Evolutionary conservation across 805 yeast genomes (phyloP).

Genomic region (Kuraishia borneana): DNA sequence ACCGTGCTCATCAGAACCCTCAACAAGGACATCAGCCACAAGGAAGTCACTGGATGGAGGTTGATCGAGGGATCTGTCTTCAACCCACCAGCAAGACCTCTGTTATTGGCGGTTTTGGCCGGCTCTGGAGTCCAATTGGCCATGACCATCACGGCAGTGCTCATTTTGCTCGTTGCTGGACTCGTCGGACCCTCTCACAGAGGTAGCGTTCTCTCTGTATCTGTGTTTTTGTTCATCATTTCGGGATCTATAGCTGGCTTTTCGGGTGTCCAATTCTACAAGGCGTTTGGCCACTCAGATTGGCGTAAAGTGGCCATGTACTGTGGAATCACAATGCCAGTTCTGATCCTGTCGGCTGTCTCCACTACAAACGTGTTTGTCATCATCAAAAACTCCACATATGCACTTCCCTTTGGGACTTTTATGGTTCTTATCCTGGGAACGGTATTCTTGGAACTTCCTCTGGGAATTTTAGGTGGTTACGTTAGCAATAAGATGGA

Average conservation of each 20-base stretch:
- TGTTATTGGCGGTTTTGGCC: conserved; percentile 41
- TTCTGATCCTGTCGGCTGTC: conserved; percentile 33
- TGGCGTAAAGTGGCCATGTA: conserved; percentile 27
- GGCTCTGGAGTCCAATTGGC: conserved; percentile 70
- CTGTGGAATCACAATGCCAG: conserved; percentile 40
- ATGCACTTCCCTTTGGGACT: conserved; percentile 72
- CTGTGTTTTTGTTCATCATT: conserved; percentile 46
- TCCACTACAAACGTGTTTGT: conserved; percentile 54
- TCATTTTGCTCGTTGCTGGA: conserved; percentile 45
- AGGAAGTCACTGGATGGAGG: conserved; percentile 34
- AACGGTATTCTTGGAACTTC: conserved; percentile 60
- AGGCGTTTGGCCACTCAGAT: conserved; percentile 32
- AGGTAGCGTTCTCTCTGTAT: conserved; percentile 54
- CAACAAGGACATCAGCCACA: conserved; percentile 29
- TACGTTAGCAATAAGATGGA: conserved; percentile 19
- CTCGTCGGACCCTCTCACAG: conserved; percentile 53
- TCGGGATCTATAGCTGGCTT: conserved; percentile 74
- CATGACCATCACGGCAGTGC: conserved; percentile 52
- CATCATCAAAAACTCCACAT: conserved; percentile 67
- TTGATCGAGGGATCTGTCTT: conserved; percentile 41
- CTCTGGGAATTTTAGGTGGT: conserved; percentile 71
- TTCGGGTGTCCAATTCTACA: conserved; percentile 53
- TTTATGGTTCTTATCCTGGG: conserved; percentile 46
- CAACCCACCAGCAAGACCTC: conserved; percentile 35
- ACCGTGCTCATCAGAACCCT: conserved; percentile 48